These are phyloP conservation scores for Knufia fluminis DNA, from an alignment of 2,329 filamentous ascomycete genomes.

Conservation along the genomic window DNA sequence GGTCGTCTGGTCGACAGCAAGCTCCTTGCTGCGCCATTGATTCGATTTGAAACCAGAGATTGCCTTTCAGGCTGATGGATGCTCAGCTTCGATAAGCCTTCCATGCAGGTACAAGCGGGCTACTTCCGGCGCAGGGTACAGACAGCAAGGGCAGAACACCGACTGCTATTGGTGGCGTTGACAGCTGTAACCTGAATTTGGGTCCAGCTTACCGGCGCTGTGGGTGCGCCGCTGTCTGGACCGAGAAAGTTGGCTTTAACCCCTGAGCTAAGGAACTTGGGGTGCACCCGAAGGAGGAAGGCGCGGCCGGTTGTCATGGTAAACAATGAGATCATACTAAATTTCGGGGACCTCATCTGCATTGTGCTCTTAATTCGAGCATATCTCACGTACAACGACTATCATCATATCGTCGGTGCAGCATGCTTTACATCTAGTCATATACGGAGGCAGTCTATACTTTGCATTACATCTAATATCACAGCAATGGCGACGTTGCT, in stretches of 20 bases:
- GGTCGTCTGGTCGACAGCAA: slow-evolving; percentile 9
- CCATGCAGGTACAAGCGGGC: neutral
- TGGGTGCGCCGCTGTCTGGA: neutral
- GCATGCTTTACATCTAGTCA: slow-evolving; percentile 3
- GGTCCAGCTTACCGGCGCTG: neutral
- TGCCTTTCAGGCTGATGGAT: neutral
- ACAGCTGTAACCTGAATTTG: neutral
- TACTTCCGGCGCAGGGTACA: neutral
- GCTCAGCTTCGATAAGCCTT: neutral
- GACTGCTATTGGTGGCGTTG: neutral
- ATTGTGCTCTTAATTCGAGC: neutral
- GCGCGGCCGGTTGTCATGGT: slow-evolving; percentile 9
- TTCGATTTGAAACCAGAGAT: neutral
- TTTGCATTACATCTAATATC: too few species aligned
- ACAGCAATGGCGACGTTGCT: slow-evolving; percentile 3
- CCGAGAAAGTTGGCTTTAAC: neutral
- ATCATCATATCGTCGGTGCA: slow-evolving; percentile 1
- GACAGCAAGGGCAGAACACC: neutral
- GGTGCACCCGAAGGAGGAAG: neutral
- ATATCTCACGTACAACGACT: neutral
- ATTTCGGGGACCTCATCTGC: neutral
- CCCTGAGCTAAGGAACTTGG: neutral
- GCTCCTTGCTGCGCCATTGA: neutral
- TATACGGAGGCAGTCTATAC: neutral
- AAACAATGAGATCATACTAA: slow-evolving; percentile 7